Evolutionary conservation across 371 early-diverging fungal genomes (phyloP).

Genomic region (Parasitella parasitica): DNA sequence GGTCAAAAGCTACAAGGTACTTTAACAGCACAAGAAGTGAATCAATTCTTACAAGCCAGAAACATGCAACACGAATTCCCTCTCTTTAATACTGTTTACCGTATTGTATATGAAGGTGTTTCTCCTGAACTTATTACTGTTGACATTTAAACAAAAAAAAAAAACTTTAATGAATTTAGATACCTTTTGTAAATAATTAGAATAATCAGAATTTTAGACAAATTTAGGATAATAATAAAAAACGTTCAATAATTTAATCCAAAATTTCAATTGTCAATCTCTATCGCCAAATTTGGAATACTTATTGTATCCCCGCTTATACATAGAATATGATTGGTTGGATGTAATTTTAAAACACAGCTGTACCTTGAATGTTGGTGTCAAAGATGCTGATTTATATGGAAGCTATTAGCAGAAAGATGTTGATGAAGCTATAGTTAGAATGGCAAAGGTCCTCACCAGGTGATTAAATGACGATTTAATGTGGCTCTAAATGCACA

Average conservation of each 20-base stretch:
- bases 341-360: too few species aligned
- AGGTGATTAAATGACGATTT: too few species aligned
- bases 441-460: too few species aligned
- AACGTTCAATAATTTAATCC: not conserved
- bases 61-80: slow-evolving; percentile 73
- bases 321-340: too few species aligned
- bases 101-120: slow-evolving; percentile 75
- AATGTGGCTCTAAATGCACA: too few species aligned
- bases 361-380: too few species aligned
- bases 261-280: not conserved
- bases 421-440: too few species aligned
- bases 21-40: slow-evolving; percentile 87
- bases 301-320: too few species aligned
- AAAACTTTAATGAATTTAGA: slow-evolving; percentile 2
- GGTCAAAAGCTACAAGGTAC: slow-evolving; percentile 99
- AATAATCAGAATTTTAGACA: not conserved
- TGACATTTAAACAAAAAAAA: slow-evolving; percentile 33
- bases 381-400: not conserved
- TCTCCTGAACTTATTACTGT: slow-evolving; percentile 35
- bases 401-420: not conserved
- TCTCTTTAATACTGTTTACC: slow-evolving; percentile 84
- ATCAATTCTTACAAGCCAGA: slow-evolving; percentile 69
- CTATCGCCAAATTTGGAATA: too few species aligned
- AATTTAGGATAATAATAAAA: not conserved
- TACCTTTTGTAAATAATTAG: slow-evolving; percentile 18